Evolutionary conservation across 345 rosid species (phyloP), one percentile per base, ranked within the genome.

Genomic region (Chamaenerion angustifolium): DNA sequence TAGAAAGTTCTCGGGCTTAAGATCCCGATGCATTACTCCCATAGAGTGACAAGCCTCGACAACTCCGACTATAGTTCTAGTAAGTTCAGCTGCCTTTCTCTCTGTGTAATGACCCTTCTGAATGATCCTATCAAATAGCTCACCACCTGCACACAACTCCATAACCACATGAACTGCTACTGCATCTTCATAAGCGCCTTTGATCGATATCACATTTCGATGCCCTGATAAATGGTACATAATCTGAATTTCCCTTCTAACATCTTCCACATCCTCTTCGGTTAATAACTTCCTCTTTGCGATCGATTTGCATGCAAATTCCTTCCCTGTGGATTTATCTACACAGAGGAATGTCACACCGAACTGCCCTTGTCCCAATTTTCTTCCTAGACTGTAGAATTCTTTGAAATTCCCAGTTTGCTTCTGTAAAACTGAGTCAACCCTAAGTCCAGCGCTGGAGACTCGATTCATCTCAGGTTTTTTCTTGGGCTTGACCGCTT

Each of bases 201-300:
- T 75, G 43, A 87, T 76, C 12, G 79, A 77, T 49, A 87, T 73
- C 50, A 87, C 94, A 64, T 87, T 87, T 0, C 88, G 88, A 40
- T 83, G 82, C 55, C 96, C 96, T 6, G 88, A 84, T 71, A 83
- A 72, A 50, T 87, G 96, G 59, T 87, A 90, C 96, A 87, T 83
- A 54, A 87, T 87, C 66, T 83, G 94, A 70, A 87, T 79, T 59
- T 87, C 95, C 49, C 95, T 76, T 56, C 89, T 69, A 41, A 87
- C 95, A 65, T 87, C 95, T 62, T 81, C 87, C 11, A 87, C 95
- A 23, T 87, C 95, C 66, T 87, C 95, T 19, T 68, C 78, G 1
- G 80, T 77, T 45, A 80, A 31, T 62, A 87, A 69, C 71, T 87
- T 87, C 69, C 94, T 79, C 79, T 87, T 87, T 8, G 96, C 90